Base-by-base conservation (phyloP, 345 rosid genomes). In the Erucastrum elatum region DNA sequence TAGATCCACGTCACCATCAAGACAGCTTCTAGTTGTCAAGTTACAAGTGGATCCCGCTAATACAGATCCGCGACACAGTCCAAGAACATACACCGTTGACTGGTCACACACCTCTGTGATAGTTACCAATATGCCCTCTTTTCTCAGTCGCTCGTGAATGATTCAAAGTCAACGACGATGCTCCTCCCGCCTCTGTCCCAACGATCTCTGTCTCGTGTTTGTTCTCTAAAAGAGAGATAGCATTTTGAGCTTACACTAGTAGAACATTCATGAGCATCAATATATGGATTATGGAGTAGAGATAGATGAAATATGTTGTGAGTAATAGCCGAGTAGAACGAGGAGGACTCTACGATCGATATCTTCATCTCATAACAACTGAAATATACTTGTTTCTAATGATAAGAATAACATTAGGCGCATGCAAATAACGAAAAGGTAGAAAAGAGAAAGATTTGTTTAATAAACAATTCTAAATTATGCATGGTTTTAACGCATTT, bases 131-230 rank as follows among this genome's bases (percentile, higher is more conserved):
- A 27, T 65, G 33, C 53, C 72, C 67, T 58, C 60, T 1, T 12
- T 10, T 74, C 71, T 33, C 9, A 5, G 72, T 63, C 30, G 62
- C 55, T 26, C 8, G n/a, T 27, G 56, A 55, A 46, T 10, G 21
- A 66, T 66, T 72, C 77, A 60, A 79, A 60, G 74, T 73, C 77
- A 72, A 72, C 68, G 76, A 27, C 68, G 41, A 78, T 61, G 12
- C 46, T 70, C 71, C 49, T 64, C 44, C 11, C 5, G 67, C 13
- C 12, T 34, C 26, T 37, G 67, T 33, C 66, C 27, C 67, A 33
- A n/a, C 67, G 34, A n/a, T 31, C 25, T n/a, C 44, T 62, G 5
- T 11, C 53, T 46, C 16, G 15, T 46, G 53, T 46, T 46, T 46
- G 16, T 59, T 11, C 31, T 25, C 33, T 10, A 58, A 58, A 55